Conservation (phyloP, 108 stramenopile genomes). For the Fragilariopsis cylindrus region DNA sequence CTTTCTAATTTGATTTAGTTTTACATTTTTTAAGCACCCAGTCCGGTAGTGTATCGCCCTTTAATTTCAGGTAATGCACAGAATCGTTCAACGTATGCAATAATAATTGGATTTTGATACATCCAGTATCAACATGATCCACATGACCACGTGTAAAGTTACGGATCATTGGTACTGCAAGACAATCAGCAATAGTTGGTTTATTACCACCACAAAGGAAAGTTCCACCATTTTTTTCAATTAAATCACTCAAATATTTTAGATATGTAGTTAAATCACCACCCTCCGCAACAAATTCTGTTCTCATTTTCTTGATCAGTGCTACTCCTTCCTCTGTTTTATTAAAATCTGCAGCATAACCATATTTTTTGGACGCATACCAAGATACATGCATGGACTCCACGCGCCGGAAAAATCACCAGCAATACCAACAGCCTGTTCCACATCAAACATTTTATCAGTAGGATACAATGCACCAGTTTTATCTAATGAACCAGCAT, state of each 20-base stretch:
- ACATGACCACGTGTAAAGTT: conserved; percentile 54
- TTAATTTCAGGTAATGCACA: conserved; percentile 36
- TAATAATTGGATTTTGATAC: conserved; percentile 52
- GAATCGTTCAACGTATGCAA: conserved; percentile 43
- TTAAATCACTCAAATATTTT: background rate
- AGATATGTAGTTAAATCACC: background rate
- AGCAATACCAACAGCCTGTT: conserved; percentile 59
- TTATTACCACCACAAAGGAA: conserved; percentile 35
- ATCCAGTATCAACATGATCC: conserved; percentile 60
- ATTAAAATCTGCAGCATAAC: conserved; percentile 48
- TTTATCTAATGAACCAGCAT: conserved; percentile 21
- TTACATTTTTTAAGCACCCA: background rate
- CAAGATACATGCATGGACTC: conserved; percentile 44
- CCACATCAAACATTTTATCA: conserved; percentile 49
- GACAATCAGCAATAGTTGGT: conserved; percentile 75
- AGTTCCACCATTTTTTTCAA: conserved; percentile 42
- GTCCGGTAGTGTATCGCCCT: conserved; percentile 34
- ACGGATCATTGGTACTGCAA: conserved; percentile 36
- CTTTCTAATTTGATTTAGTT: too few relatives aligned
- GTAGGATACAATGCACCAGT: conserved; percentile 45
- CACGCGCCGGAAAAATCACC: conserved; percentile 60
- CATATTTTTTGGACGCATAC: conserved; percentile 56
- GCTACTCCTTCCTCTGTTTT: conserved; percentile 58
- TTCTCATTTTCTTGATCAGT: conserved; percentile 48
- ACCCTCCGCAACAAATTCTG: conserved; percentile 36